Evolutionary conservation across 2,329 filamentous ascomycete species (phyloP).

Genomic region (Aspergillus texensis): DNA sequence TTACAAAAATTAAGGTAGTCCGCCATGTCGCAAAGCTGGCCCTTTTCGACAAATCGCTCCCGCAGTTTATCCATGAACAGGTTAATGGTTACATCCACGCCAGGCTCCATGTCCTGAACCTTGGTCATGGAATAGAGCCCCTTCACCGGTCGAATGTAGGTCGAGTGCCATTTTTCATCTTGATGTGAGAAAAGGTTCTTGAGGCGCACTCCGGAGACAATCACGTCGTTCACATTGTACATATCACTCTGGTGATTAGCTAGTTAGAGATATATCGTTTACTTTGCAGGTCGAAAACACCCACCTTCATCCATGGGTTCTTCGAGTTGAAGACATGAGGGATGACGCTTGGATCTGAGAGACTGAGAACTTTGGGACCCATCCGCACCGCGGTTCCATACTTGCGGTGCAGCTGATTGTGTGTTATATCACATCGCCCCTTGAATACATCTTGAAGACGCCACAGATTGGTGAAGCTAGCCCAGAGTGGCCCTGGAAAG

Average conservation of each 20-base stretch:
- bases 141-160: slow-evolving; percentile 28
- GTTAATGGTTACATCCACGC: slow-evolving; percentile 30
- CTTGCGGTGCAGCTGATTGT: slow-evolving; percentile 62
- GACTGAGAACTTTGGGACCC: slow-evolving; percentile 73
- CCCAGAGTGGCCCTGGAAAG: slow-evolving; percentile 12
- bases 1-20: background rate
- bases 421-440: slow-evolving; percentile 11
- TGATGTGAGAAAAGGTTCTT: slow-evolving; percentile 30
- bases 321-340: slow-evolving; percentile 78
- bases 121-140: slow-evolving; percentile 31
- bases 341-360: slow-evolving; percentile 71
- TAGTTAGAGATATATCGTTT: background rate
- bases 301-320: slow-evolving; percentile 50
- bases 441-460: slow-evolving; percentile 10
- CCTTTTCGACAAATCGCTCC: slow-evolving; percentile 27
- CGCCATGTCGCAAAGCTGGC: background rate
- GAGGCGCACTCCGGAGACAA: slow-evolving; percentile 28
- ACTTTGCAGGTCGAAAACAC: background rate
- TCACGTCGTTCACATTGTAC: slow-evolving; percentile 30
- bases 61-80: slow-evolving; percentile 27
- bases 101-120: slow-evolving; percentile 29
- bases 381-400: slow-evolving; percentile 74
- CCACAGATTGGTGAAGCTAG: slow-evolving; percentile 16
- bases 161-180: slow-evolving; percentile 31
- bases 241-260: slow-evolving; percentile 26